Evolutionary conservation across 805 yeast species (phyloP).

Genomic region (Saccharomycopsis sp.): DNA sequence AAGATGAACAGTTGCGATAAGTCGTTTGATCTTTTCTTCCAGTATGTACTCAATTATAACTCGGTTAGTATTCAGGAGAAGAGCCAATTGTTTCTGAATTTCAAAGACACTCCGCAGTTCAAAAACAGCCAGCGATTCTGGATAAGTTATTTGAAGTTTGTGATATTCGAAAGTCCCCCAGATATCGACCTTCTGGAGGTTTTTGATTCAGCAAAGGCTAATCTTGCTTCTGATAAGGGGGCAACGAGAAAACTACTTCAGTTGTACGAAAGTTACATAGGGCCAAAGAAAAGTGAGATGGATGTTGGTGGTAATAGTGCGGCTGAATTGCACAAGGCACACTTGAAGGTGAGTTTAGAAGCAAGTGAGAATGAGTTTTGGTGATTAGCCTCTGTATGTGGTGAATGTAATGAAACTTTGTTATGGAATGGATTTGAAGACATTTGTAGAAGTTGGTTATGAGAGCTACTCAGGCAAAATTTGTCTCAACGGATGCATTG

Average conservation of each 20-base stretch:
- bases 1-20: neutral
- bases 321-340: neutral
- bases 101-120: conserved; percentile 4
- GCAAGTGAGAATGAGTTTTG: neutral
- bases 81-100: conserved; percentile 24
- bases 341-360: neutral
- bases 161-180: conserved; percentile 9
- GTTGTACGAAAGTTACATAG: neutral
- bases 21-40: conserved; percentile 27
- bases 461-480: no score
- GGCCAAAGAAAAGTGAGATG: neutral
- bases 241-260: neutral
- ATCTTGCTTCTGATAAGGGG: neutral
- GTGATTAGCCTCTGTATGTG: no score
- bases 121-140: conserved; percentile 24
- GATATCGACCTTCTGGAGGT: neutral
- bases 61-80: conserved; percentile 31
- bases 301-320: neutral
- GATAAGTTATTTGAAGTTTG: conserved; percentile 11
- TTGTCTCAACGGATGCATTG: no score
- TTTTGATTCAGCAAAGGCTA: neutral
- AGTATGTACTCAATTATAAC: conserved; percentile 33
- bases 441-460: no score
- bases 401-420: no score
- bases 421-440: no score